Conservation (phyloP, 139 green algal species). For the Ettlia oleoabundans region DNA sequence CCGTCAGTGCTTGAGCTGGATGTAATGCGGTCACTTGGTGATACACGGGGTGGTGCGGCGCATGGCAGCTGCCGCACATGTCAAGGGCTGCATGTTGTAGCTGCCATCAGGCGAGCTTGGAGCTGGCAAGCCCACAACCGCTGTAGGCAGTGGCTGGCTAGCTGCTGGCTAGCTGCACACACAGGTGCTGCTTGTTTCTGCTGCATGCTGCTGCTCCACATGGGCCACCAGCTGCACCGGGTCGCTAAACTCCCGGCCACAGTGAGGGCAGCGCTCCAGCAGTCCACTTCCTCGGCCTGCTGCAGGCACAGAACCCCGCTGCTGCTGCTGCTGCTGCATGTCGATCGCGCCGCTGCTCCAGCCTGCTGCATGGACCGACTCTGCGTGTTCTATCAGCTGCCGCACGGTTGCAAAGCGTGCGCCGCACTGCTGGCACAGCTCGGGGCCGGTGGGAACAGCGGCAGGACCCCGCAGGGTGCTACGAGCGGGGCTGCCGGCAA, state of each 20-base stretch:
- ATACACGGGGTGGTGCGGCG: no score
- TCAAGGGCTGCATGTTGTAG: no score
- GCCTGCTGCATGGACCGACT: conserved; percentile 40
- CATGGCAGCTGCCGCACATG: not conserved
- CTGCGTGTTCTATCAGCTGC: conserved; percentile 59
- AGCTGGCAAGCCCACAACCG: no score
- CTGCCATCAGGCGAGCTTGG: no score
- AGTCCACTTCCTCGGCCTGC: not conserved
- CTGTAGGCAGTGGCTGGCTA: no score
- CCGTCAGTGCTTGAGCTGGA: no score
- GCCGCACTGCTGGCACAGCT: conserved; percentile 64
- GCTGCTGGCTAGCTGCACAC: no score
- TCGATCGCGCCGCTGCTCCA: conserved; percentile 33
- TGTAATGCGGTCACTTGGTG: no score
- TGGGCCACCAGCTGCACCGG: conserved; percentile 52
- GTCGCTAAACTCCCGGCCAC: conserved; percentile 37
- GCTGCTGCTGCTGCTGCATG: conserved; percentile 5
- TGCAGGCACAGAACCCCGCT: not conserved
- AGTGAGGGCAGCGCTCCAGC: conserved; percentile 53
- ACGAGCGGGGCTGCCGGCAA: not conserved
- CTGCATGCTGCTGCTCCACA: conserved; percentile 43
- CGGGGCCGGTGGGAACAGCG: not conserved
- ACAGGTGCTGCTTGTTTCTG: not conserved
- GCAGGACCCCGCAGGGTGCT: not conserved
- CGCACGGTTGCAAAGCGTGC: conserved; percentile 46